Base-by-base conservation (phyloP, 495 filamentous ascomycete species). In the Amphirosellinia nigrospora region DNA sequence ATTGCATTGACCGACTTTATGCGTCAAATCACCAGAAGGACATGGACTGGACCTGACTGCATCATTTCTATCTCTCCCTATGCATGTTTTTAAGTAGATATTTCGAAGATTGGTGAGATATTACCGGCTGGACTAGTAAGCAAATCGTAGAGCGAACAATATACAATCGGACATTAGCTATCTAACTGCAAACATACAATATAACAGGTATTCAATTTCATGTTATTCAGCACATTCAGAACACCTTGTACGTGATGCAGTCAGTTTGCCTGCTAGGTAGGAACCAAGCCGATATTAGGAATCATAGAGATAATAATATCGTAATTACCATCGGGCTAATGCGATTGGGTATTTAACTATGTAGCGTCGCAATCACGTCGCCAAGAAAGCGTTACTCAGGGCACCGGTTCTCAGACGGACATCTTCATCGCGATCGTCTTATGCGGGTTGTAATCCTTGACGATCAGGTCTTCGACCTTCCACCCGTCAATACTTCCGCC, bases 361-460 rank as follows among this genome's bases (percentile, higher is more conserved):
- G 26, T 26, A 46, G 21, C 36, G n/a, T 41, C 36, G 21, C 11
- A 41, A 43, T 36, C 5, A 2, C 16, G 36, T 43, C 15, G 50
- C 34, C 34, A 43, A 16, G 32, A 56, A 56, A 43, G 21, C 26
- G 23, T 53, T 2, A 30, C 26, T 53, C 4, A 16, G 30, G 26
- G 30, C 9, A 28, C 46, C 36, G 16, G 16, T 19, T 58, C 46
- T 58, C 60, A 70, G n/a, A 98, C 94, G 75, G 91, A 94, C 96
- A 98, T 98, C 82, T 98, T 97, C 96, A 98, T 98, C 48, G 92
- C 85, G 78, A 98, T 97, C 10, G 83, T 86, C 84, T 93, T 93
- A 76, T 97, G 93, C 68, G 96, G 95, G 41, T 92, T 87, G 80
- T 99, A 99, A 30, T 92, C 94, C 75, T 90, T 87, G 5, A 99